Evolutionary conservation across 2,329 filamentous ascomycete species (phyloP), one percentile per base, ranked within the genome.

Genomic region (Curvularia sp.): DNA sequence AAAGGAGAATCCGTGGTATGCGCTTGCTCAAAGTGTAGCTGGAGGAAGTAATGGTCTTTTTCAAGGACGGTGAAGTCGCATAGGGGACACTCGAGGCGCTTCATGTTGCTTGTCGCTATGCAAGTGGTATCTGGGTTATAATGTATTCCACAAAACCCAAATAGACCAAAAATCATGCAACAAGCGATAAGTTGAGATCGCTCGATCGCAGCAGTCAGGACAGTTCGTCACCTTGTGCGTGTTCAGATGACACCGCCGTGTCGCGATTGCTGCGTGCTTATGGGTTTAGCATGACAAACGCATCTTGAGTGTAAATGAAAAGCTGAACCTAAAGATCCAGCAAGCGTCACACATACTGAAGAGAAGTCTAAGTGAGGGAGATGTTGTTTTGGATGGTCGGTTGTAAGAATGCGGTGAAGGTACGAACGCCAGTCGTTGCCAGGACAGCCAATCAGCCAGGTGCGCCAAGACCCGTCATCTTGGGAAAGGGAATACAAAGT

Each of bases 1-100:
- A 79, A 79, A 13, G 76, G 76, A 15, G 74, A 77, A 55, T 77
- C 74, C 5, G 69, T 67, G 5, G 75, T 78, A 59, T 79, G 77
- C 20, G 63, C 63, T 57, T 78, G 74, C 65, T 79, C 77, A 55
- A 79, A 76, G 56, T 79, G 77, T n/a, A 78, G 66, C 57, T 74
- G 70, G 10, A 79, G 62, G 10, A 73, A 52, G 55, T 79, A 78
- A 33, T 69, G 64, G 61, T 75, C 69, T 30, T 60, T 63, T 5
- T 61, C 65, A 15, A 60, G 56, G 30, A 74, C 70, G 5, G 65
- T 64, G 60, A 74, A 76, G 49, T 65, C 64, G 60, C 76, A 78
- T 44, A 76, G 65, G 8, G 75, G 76, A 62, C 75, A 78, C 48
- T 71, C 71, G 5, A 76, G 63, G 8, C 70, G 66, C 24, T 57